Evolutionary conservation across 495 filamentous ascomycete genomes (phyloP).

Genomic region (Penicillium desertorum): DNA sequence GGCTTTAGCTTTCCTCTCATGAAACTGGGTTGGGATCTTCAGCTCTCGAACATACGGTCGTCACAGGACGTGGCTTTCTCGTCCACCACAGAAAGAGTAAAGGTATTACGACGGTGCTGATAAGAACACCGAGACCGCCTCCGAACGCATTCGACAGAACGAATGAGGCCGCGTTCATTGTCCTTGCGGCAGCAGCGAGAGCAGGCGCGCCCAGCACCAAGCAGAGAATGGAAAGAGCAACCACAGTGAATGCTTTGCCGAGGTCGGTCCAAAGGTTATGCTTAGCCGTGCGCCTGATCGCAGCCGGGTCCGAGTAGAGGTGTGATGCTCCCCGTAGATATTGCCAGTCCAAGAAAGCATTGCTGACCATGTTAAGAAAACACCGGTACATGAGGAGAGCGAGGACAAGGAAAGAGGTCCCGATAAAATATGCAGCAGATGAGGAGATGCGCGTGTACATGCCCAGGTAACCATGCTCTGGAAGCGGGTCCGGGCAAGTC

Average conservation of each 20-base stretch:
- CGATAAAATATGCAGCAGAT: background rate
- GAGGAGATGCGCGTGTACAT: background rate
- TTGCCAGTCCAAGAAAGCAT: background rate
- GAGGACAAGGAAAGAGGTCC: background rate
- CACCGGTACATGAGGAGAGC: background rate
- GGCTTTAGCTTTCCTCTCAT: background rate
- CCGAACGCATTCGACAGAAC: background rate
- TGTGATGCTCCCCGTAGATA: background rate
- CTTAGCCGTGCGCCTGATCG: no score
- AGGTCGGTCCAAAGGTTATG: background rate
- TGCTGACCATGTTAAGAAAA: rapidly evolving
- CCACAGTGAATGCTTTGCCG: background rate
- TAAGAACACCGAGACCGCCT: background rate
- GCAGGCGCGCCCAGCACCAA: background rate
- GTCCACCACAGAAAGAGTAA: background rate
- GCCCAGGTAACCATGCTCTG: background rate
- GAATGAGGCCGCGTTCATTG: background rate
- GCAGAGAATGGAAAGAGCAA: background rate
- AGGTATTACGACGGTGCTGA: background rate
- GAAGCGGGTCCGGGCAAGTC: background rate
- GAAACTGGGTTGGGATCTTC: background rate
- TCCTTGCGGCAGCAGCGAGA: background rate
- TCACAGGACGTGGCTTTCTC: background rate
- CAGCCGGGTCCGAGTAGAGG: background rate
- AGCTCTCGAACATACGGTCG: background rate